Evolutionary conservation across 2,329 filamentous ascomycete species (phyloP).

Genomic region (Fonsecaea multimorphosa): DNA sequence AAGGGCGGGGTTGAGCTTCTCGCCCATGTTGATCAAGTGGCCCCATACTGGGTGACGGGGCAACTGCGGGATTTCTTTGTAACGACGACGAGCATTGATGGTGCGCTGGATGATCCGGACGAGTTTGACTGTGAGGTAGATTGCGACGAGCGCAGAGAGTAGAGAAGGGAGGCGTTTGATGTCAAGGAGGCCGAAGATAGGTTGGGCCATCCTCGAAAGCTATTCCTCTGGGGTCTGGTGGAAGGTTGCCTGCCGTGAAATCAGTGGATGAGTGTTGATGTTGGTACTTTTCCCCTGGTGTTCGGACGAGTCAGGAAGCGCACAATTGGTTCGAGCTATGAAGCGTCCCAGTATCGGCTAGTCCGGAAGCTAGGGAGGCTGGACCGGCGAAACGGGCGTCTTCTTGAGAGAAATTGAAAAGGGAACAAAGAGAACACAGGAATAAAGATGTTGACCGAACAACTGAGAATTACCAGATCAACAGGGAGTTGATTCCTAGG

Average conservation of each 20-base stretch:
- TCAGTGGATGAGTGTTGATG: background rate
- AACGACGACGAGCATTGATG: slow-evolving; percentile 11
- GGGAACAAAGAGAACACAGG: background rate
- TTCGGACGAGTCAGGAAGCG: background rate
- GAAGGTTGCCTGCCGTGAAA: background rate
- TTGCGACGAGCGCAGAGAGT: background rate
- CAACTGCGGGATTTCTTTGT: slow-evolving; percentile 28
- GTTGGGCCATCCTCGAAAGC: background rate
- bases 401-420: background rate
- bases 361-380: background rate
- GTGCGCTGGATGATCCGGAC: background rate
- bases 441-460: background rate
- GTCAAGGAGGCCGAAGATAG: background rate
- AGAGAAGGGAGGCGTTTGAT: background rate
- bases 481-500: background rate
- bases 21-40: slow-evolving; percentile 33
- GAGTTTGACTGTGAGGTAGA: slow-evolving; percentile 13
- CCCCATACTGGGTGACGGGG: slow-evolving; percentile 34
- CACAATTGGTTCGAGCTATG: background rate
- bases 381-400: background rate
- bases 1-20: slow-evolving; percentile 29
- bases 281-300: background rate
- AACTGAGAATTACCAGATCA: background rate
- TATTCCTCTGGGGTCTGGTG: background rate
- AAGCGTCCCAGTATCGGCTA: background rate